phyloP scores from a whole-genome alignment of 345 rosid species.

The Populus simonii region DNA sequence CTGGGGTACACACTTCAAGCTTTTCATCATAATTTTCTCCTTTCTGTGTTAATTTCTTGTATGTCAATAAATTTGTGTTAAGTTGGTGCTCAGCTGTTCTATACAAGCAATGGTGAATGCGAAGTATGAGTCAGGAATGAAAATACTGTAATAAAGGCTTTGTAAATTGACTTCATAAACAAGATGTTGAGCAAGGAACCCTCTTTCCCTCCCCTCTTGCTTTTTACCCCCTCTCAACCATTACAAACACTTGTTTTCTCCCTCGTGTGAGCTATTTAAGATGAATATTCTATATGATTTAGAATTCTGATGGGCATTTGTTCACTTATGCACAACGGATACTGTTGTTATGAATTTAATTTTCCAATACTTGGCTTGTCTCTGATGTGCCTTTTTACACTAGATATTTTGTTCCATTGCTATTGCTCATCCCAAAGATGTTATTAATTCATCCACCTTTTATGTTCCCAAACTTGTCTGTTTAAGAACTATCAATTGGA shows the following conservation, averaged over 20 bases:
- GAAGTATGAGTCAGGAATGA: too few species aligned
- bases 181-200: too few species aligned
- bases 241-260: too few species aligned
- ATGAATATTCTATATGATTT: neutral
- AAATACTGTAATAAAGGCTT: too few species aligned
- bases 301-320: neutral
- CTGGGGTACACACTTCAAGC: conserved; percentile 50
- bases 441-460: neutral
- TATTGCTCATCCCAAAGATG: neutral
- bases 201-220: too few species aligned
- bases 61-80: neutral
- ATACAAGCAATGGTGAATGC: too few species aligned
- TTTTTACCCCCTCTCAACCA: too few species aligned
- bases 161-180: too few species aligned
- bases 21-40: conserved; percentile 10
- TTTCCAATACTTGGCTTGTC: neutral
- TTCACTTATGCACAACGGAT: neutral
- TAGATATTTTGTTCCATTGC: neutral
- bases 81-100: neutral
- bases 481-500: neutral
- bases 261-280: neutral
- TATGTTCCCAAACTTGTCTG: neutral
- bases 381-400: neutral
- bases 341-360: neutral
- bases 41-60: neutral